phyloP scores from a whole-genome alignment of 106 monocot genomes.

The Alisma plantagoaquatica region DNA sequence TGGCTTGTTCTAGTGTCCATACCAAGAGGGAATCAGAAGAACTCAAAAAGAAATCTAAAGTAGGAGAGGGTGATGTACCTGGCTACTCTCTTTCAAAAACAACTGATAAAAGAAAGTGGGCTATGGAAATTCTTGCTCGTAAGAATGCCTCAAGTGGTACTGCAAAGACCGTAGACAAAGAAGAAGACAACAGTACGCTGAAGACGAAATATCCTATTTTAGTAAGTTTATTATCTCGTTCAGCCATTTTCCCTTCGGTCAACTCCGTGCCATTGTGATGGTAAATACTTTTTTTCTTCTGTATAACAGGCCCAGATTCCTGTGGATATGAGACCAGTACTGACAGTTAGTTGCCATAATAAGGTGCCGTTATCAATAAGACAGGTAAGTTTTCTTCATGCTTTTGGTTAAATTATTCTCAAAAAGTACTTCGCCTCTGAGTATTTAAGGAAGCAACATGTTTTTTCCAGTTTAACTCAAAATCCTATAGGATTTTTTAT shows the following conservation, averaged over 20 bases:
- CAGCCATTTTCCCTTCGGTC: not conserved
- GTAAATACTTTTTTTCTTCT: conserved; percentile 3
- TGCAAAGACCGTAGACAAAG: conserved; percentile 12
- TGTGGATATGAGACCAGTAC: conserved; percentile 64
- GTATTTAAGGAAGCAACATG: too few species aligned
- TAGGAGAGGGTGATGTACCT: conserved; percentile 12
- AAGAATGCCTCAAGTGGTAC: conserved; percentile 30
- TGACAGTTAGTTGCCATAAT: conserved; percentile 32
- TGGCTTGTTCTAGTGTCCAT: not conserved
- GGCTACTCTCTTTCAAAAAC: conserved; percentile 21
- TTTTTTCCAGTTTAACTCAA: too few species aligned
- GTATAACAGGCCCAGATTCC: conserved; percentile 67
- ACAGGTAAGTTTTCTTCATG: conserved; percentile 37
- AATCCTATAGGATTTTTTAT: too few species aligned
- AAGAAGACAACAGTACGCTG: conserved; percentile 27
- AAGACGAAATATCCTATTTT: conserved; percentile 75
- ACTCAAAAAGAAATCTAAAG: conserved; percentile 6
- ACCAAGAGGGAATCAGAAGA: not conserved
- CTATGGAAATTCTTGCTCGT: conserved; percentile 81
- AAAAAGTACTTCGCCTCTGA: too few species aligned
- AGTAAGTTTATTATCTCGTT: conserved; percentile 34
- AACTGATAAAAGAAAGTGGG: conserved; percentile 90
- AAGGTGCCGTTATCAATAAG: conserved; percentile 66
- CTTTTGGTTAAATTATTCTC: conserved; percentile 3
- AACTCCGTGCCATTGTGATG: not conserved